Conservation (phyloP, 306 rosid species). For the Pyrus bretschneideri region DNA sequence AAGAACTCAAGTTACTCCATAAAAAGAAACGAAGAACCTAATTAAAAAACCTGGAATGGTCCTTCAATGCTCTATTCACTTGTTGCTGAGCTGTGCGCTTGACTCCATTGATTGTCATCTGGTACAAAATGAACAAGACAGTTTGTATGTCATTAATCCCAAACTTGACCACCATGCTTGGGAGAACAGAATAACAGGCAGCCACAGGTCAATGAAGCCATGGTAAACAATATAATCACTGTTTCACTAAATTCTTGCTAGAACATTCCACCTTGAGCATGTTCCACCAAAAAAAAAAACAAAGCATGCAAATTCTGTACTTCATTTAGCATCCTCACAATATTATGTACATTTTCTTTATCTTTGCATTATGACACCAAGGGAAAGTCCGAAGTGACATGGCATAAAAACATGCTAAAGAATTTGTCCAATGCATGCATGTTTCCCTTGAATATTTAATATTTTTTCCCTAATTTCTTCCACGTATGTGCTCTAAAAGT, state of each 20-base stretch:
- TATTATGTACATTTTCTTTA: not conserved
- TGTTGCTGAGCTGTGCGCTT: conserved; percentile 96
- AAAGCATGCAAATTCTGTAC: not conserved
- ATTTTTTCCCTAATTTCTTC: not conserved
- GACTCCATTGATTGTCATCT: conserved; percentile 86
- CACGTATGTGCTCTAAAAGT: not conserved
- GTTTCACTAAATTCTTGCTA: not conserved
- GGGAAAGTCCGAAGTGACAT: not conserved
- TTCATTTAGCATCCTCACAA: not conserved
- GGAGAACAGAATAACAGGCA: conserved; percentile 9
- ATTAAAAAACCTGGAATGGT: conserved; percentile 57
- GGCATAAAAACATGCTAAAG: not conserved
- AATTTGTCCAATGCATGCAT: not conserved
- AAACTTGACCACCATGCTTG: conserved; percentile 3
- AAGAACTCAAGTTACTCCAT: not conserved
- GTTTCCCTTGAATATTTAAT: not conserved
- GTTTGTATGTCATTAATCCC: conserved; percentile 9
- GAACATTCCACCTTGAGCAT: not conserved
- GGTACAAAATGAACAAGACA: conserved; percentile 29
- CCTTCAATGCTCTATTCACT: conserved; percentile 85
- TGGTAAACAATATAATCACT: not conserved
- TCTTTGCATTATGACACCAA: not conserved
- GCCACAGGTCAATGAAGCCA: conserved; percentile 1
- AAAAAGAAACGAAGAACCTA: conserved; percentile 10
- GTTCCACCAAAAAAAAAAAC: not conserved